A percentile compares a stretch with the other conserved stretches of the same genome.
Evolutionary conservation across 306 rosid genomes (phyloP).

Genomic region (Cucurbita pepo): DNA sequence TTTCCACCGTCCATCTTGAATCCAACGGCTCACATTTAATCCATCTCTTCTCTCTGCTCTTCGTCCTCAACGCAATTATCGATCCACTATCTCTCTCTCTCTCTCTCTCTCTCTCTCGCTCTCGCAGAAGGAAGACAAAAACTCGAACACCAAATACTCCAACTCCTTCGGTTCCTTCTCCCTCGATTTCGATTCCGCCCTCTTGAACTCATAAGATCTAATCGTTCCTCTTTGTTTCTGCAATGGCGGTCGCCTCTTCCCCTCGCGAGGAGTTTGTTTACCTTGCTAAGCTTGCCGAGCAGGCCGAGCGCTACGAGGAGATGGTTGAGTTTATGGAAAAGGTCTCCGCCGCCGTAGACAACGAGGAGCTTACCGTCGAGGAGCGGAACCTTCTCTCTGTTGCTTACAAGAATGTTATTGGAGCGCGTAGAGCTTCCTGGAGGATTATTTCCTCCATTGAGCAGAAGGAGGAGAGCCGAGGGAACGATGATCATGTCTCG

Average conservation of each 20-base stretch:
- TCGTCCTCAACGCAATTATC: constrained; percentile 8
- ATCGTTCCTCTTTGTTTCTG: background rate
- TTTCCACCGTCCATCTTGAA: background rate
- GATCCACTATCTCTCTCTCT: background rate
- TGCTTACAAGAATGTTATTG: constrained; percentile 91
- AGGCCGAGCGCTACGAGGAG: constrained; percentile 97
- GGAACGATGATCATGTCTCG: constrained; percentile 84
- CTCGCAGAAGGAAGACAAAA: too few relatives aligned
- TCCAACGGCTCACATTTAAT: background rate
- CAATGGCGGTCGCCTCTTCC: constrained; percentile 62
- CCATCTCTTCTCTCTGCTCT: background rate
- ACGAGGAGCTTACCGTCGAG: constrained; percentile 83
- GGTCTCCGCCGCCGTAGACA: constrained; percentile 71
- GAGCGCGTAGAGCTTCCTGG: constrained; percentile 90
- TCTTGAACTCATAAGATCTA: background rate
- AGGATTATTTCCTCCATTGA: constrained; percentile 94
- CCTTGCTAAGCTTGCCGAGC: constrained; percentile 99
- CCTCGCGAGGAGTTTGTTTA: constrained; percentile 92
- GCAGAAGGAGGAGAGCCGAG: constrained; percentile 99
- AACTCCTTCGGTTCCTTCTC: background rate
- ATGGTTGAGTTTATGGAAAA: constrained; percentile 99
- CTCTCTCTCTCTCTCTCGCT: background rate
- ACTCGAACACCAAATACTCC: background rate
- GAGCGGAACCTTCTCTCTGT: constrained; percentile 95
- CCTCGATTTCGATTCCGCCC: constrained; percentile 9